Evolutionary conservation across 306 rosid genomes (phyloP), one percentile per base, ranked within the genome.

Genomic region (Nissolia schottii): DNA sequence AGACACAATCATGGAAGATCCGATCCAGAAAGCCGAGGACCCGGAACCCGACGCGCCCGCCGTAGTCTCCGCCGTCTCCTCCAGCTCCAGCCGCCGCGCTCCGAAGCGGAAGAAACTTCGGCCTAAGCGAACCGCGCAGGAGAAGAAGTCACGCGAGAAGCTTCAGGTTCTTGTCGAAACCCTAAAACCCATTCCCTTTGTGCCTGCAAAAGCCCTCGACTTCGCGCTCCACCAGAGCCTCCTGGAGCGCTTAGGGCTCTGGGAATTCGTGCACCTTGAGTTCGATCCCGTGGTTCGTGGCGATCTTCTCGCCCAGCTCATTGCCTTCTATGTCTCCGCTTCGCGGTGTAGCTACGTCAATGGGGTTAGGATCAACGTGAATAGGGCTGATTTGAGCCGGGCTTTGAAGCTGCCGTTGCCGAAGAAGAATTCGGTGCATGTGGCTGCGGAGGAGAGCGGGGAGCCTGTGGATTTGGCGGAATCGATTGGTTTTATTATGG

Each of bases 251-350:
- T 57, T 94, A 1, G 96, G 96, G 53, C 60, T 94, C 40, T 94
- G 99, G 97, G 89, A 88, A 18, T 91, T 94, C 19, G 97, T 84
- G 15, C 91, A 88, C 24, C 48, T 82, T 16, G 88, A 94, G 55
- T 91, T 89, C 27, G 95, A 91, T 60, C 66, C 81, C 51, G 40
- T 0, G n/a, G 22, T 94, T 28, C 84, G 87, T 10, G 18, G 55
- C 0, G 97, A 91, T 72, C 94, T 94, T 11, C 65, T 94, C 5
- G 79, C 87, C 2, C 80, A 91, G 70, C 79, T 94, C 54, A 83
- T 94, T 13, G 88, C 87, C 7, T 77, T 75, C 48, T 94, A 81
- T 68, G 71, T 13, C 45, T 70, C 73, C 5, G 0, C 0, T 3
- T 0, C 0, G 7, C 82, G 92, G 25, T 64, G 66, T 6, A 82